Evolutionary conservation across 495 filamentous ascomycete species (phyloP), one percentile per base, ranked within the genome.

Genomic region (Xylaria nigripes): DNA sequence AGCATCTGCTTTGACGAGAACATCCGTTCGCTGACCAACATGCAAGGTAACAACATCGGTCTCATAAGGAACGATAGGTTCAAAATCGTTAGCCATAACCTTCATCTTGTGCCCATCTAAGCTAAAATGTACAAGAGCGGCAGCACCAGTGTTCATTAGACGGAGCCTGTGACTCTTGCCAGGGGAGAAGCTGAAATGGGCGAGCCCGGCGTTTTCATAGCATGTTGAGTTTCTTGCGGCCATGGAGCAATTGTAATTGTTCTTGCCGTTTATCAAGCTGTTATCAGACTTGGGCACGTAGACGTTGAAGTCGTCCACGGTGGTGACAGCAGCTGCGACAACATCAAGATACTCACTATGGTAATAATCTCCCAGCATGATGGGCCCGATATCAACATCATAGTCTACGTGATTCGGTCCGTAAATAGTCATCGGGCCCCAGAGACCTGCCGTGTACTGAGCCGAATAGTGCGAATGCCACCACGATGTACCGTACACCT

Each of bases 1-100:
- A 7, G 69, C 73, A 1, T 27, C 73, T 4, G 82, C 84, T 29
- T 73, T 72, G 19, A 89, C 75, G 38, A 90, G 75, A n/a, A 89
- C 66, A 57, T 88, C 79, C 58, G 84, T 85, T 22, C 86, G 76
- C 65, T 90, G 84, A 3, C 82, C 86, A 58, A 86, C 81, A 34
- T 60, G 75, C 32, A 90, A 68, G 4, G 70, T 65, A 3, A 87
- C 57, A 3, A 71, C 64, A 15, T 75, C 60, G 18, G 71, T 69
- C 5, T 55, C 57, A 45, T 76, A 83, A 0, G 81, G 80, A 1
- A 58, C 58, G 29, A 85, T 72, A 2, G 78, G 76, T 1, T 76
- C 72, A 23, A 74, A 72, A 59, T 82, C 78, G 40, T 57, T 72
- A 2, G 70, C 70, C 16, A 81, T 73, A n/a, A 83, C 72, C 4